A percentile compares a stretch with the other conserved stretches of the same genome.
phyloP scores from a whole-genome alignment of 1,284 basidiomycete genomes.

The Apiotrichum sp. region DNA sequence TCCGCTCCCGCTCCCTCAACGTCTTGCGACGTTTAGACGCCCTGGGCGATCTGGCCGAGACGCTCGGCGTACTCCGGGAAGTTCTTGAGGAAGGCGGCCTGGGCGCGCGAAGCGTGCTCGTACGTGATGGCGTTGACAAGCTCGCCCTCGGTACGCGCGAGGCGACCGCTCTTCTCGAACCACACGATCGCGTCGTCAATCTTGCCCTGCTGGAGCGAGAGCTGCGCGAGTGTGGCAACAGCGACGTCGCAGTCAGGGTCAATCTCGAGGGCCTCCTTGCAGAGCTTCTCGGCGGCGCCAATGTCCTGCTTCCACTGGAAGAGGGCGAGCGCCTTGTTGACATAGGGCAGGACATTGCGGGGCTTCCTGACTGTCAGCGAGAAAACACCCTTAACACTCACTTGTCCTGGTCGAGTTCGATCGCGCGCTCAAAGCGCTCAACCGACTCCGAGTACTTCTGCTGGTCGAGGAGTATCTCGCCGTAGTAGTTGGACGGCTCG shows the following conservation, averaged over 20 bases:
- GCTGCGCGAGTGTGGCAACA: conserved; percentile 89
- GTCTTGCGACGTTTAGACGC: conserved; percentile 19
- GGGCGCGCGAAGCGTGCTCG: conserved; percentile 66
- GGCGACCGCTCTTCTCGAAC: conserved; percentile 76
- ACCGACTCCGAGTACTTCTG: conserved; percentile 82
- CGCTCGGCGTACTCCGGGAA: conserved; percentile 69
- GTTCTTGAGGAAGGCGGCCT: conserved; percentile 70
- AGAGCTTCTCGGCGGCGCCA: conserved; percentile 72
- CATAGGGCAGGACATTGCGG: conserved; percentile 84
- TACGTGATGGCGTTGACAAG: conserved; percentile 79
- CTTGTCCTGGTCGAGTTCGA: conserved; percentile 79
- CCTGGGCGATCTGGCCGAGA: conserved; percentile 46
- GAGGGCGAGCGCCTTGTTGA: conserved; percentile 93
- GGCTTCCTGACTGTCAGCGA: conserved; percentile 44
- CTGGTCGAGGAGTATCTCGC: conserved; percentile 92
- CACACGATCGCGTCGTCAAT: conserved; percentile 79
- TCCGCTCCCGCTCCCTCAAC: neutral
- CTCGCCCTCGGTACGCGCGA: conserved; percentile 88
- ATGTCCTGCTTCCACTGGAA: conserved; percentile 97
- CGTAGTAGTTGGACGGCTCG: conserved; percentile 89
- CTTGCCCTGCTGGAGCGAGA: conserved; percentile 85
- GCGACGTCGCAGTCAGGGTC: conserved; percentile 96
- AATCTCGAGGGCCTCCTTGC: conserved; percentile 76
- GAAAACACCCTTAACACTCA: conserved; percentile 42
- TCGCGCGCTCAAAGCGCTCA: conserved; percentile 89